A percentile compares a stretch with the other conserved stretches of the same genome.
Conservation (phyloP, 495 filamentous ascomycete species). For the Bombardia bombarda region DNA sequence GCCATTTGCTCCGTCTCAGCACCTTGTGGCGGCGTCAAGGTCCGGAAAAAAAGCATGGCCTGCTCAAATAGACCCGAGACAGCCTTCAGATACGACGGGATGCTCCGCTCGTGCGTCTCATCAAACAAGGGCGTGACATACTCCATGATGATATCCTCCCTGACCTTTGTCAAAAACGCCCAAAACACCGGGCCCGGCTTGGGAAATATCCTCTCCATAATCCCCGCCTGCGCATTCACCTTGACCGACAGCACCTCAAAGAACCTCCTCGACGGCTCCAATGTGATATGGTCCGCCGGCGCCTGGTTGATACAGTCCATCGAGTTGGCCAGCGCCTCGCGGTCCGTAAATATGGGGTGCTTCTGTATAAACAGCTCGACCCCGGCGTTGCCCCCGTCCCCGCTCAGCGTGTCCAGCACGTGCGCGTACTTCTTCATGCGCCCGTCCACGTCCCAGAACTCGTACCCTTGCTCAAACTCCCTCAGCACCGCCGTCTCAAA, state of each 20-base stretch:
- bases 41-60: conserved; percentile 63
- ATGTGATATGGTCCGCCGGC: conserved; percentile 51
- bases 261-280: conserved; percentile 73
- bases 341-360: conserved; percentile 70
- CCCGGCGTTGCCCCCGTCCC: conserved; percentile 52
- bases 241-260: conserved; percentile 64
- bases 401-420: conserved; percentile 75
- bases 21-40: conserved; percentile 47
- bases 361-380: conserved; percentile 83
- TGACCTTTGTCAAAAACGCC: conserved; percentile 72
- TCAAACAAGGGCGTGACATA: conserved; percentile 84
- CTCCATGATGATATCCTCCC: conserved; percentile 76
- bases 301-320: conserved; percentile 73
- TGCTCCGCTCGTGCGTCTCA: conserved; percentile 71
- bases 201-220: conserved; percentile 84
- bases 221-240: conserved; percentile 74
- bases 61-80: conserved; percentile 84
- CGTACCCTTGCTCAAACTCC: conserved; percentile 88
- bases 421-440: conserved; percentile 83
- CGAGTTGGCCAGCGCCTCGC: conserved; percentile 63
- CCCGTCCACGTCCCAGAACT: conserved; percentile 82
- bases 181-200: conserved; percentile 62
- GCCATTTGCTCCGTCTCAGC: conserved; percentile 19
- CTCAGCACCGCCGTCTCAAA: conserved; percentile 86
- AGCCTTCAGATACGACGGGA: conserved; percentile 75